phyloP scores from a whole-genome alignment of 2,329 filamentous ascomycete genomes.

The Fusarium anthophilum region DNA sequence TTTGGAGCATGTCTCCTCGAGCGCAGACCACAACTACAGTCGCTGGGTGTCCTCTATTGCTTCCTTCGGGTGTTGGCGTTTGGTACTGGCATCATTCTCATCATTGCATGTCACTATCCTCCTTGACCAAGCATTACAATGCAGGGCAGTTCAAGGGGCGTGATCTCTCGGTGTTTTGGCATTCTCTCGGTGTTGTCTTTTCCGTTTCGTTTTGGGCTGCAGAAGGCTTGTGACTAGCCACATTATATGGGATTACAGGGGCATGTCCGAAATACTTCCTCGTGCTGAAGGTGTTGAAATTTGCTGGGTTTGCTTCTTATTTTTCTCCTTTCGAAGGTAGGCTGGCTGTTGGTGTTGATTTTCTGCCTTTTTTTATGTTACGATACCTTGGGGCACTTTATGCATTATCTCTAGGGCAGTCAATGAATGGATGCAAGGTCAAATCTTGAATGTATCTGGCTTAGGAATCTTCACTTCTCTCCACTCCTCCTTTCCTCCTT shows the following conservation, averaged over 20 bases:
- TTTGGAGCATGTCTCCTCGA: background rate
- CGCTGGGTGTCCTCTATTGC: background rate
- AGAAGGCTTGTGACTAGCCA: conserved; percentile 31
- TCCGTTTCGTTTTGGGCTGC: conserved; percentile 9
- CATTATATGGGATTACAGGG: conserved; percentile 38
- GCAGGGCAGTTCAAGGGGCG: conserved; percentile 6
- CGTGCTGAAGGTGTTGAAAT: conserved; percentile 22
- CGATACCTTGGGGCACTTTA: conserved; percentile 36
- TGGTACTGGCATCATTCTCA: conserved; percentile 6
- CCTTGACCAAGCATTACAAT: conserved; percentile 2
- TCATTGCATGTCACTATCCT: conserved; percentile 26
- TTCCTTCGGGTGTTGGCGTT: conserved; percentile 35
- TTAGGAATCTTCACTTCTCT: conserved; percentile 28
- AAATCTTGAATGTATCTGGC: conserved; percentile 16
- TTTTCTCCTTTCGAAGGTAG: conserved; percentile 15
- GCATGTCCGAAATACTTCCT: conserved; percentile 28
- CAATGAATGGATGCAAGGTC: conserved; percentile 29
- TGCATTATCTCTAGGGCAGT: conserved; percentile 18
- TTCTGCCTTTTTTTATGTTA: conserved; percentile 18
- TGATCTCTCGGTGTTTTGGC: conserved; percentile 35
- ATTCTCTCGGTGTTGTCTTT: conserved; percentile 18
- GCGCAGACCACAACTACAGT: background rate
- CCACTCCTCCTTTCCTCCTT: conserved; percentile 26
- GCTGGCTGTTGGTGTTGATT: conserved; percentile 12
- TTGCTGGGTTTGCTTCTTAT: conserved; percentile 15